These are phyloP conservation scores for Solanum chaucha DNA, from an alignment of 257 asterid species.

Conservation along the genomic window DNA sequence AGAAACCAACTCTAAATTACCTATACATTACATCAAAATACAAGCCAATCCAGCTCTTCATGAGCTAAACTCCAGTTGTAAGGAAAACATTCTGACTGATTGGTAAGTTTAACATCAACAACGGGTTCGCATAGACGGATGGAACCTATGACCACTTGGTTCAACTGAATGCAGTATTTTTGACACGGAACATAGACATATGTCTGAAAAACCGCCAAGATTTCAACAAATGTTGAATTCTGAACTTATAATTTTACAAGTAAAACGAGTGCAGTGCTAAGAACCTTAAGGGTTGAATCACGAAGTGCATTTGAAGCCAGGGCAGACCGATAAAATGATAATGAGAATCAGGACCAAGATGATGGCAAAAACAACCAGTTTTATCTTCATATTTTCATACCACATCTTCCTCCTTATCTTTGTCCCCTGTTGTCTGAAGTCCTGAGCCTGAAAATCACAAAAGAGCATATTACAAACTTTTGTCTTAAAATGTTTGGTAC, in stretches of 20 bases:
- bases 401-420: constrained; percentile 40
- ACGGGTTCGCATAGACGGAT: not conserved
- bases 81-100: not conserved
- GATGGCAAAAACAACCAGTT: constrained; percentile 27
- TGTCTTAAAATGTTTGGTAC: rapidly evolving
- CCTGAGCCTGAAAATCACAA: constrained; percentile 32
- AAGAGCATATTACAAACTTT: not conserved
- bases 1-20: not conserved
- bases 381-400: constrained; percentile 42
- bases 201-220: not conserved
- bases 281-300: not conserved
- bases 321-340: constrained; percentile 32
- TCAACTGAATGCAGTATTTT: not conserved
- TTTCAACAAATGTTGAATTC: not conserved
- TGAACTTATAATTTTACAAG: not conserved
- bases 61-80: not conserved
- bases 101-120: not conserved
- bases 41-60: not conserved
- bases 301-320: constrained; percentile 23
- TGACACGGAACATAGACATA: not conserved
- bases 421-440: constrained; percentile 37
- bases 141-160: not conserved
- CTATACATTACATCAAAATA: not conserved
- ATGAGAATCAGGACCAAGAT: constrained; percentile 17
- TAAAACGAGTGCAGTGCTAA: not conserved